Evolutionary conservation across 1,284 basidiomycete genomes (phyloP), one percentile per base, ranked within the genome.

Genomic region (Meira nashicola): DNA sequence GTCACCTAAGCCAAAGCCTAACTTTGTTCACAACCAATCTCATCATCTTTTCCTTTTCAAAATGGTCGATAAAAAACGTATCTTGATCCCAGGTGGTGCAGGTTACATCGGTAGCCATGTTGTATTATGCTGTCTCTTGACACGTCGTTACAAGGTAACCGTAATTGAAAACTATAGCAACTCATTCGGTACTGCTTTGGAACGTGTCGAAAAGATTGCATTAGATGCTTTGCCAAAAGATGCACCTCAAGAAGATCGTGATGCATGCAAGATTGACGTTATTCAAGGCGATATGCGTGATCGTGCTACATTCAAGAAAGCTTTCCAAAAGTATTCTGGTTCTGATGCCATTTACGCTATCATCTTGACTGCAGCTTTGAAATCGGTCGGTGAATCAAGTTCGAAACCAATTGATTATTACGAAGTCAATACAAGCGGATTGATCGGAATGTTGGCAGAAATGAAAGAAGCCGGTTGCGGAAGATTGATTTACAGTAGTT

Each of bases 321-420:
- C 66, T 38, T 78, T 77, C 57, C 61, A 62, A 8, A 55, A 61
- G 48, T 76, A 74, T 65, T 33, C 59, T 38, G 68, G 56, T 38
- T 54, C 69, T 19, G 73, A 76, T 61, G 67, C 64, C 53, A 91
- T 98, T 71, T 96, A 91, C 89, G 94, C 92, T 59, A 91, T 96
- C 50, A 84, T 99, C 63, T 95, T 98, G 79, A 86, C 97, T 61
- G 95, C 94, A 21, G 95, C 95, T 2, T 88, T 92, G 83, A 98
- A 98, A 82, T 92, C 94, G 14, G 95, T 98, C 28, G 95, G 95
- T 54, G 95, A 99, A 80, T 92, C 90, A n/a, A 88, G 87, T 25
- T 90, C 96, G 81, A 87, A 92, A 60, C 95, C 95, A 12, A 81
- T 98, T 76, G 85, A 87, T 58, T 78, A 78, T 71, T 78, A 77